These are phyloP conservation scores for Salmacisia buchloeana DNA, from an alignment of 1,284 basidiomycete genomes.

Conservation along the genomic window DNA sequence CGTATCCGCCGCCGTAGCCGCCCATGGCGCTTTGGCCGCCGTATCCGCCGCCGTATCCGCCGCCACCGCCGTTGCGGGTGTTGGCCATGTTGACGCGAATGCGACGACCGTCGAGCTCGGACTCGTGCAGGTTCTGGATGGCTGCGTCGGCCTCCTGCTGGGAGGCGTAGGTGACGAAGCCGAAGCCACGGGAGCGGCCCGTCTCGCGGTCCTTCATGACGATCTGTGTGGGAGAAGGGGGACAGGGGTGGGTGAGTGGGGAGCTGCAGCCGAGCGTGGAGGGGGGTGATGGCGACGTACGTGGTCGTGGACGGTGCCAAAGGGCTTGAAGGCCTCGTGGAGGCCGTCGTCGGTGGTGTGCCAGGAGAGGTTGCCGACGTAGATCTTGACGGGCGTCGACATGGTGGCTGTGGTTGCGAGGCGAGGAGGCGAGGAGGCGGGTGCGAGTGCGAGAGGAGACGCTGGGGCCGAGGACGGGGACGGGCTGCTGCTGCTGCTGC, in stretches of 20 bases:
- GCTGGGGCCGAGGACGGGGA: conserved; percentile 14
- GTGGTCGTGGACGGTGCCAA: conserved; percentile 45
- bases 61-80: conserved; percentile 57
- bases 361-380: conserved; percentile 51
- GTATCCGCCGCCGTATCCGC: conserved; percentile 32
- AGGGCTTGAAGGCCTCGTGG: conserved; percentile 46
- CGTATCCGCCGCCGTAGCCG: conserved; percentile 46
- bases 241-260: not conserved
- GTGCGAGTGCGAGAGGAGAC: conserved; percentile 21
- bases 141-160: conserved; percentile 70
- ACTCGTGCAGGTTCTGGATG: conserved; percentile 75
- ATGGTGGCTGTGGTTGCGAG: not conserved
- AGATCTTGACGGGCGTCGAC: conserved; percentile 48
- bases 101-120: conserved; percentile 85
- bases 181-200: conserved; percentile 82
- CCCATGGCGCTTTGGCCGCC: conserved; percentile 32
- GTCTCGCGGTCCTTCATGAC: conserved; percentile 98
- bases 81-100: conserved; percentile 90
- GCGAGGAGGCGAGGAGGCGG: conserved; percentile 7
- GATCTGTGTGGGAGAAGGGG: conserved; percentile 12
- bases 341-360: conserved; percentile 50
- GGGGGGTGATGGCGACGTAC: not conserved
- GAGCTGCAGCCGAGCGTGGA: not conserved
- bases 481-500: not conserved
- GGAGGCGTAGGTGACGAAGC: conserved; percentile 64